phyloP scores from a whole-genome alignment of 148 eudicot species.

The Amaranthus hypochondriacus region DNA sequence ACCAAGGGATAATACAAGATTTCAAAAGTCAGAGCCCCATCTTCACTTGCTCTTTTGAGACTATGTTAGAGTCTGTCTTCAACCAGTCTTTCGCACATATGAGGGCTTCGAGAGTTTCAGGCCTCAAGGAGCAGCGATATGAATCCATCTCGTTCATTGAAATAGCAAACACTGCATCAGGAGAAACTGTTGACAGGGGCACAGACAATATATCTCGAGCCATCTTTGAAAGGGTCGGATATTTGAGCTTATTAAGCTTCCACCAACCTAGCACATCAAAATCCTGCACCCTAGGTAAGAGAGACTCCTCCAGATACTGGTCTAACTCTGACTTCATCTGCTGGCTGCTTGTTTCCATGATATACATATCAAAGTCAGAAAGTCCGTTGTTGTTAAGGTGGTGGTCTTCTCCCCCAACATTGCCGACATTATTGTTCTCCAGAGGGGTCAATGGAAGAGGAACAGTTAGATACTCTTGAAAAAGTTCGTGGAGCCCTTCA shows the following conservation, averaged over 20 bases:
- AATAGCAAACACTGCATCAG: conserved; percentile 51
- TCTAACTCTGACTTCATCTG: conserved; percentile 76
- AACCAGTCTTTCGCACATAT: conserved; percentile 95
- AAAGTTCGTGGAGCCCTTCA: conserved; percentile 83
- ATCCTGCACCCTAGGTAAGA: conserved; percentile 75
- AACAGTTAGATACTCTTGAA: conserved; percentile 59
- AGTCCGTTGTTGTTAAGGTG: conserved; percentile 45
- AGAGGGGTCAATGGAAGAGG: conserved; percentile 44
- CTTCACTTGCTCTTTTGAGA: conserved; percentile 38
- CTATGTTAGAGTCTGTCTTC: conserved; percentile 29
- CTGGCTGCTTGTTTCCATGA: conserved; percentile 82
- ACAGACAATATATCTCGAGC: conserved; percentile 75
- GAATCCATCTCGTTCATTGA: conserved; percentile 65
- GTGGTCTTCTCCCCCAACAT: conserved; percentile 42
- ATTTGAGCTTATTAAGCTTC: conserved; percentile 79
- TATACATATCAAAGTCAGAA: conserved; percentile 77
- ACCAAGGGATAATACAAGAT: conserved; percentile 12
- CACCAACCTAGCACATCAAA: conserved; percentile 96
- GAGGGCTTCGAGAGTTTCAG: conserved; percentile 85
- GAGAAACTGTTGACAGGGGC: conserved; percentile 58
- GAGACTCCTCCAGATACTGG: conserved; percentile 89
- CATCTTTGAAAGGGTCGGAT: conserved; percentile 92
- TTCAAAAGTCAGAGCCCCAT: conserved; percentile 40
- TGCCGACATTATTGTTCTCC: conserved; percentile 38
- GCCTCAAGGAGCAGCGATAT: conserved; percentile 67